Base-by-base conservation (phyloP, 208 protist genomes). In the Hexamita inflata region DNA sequence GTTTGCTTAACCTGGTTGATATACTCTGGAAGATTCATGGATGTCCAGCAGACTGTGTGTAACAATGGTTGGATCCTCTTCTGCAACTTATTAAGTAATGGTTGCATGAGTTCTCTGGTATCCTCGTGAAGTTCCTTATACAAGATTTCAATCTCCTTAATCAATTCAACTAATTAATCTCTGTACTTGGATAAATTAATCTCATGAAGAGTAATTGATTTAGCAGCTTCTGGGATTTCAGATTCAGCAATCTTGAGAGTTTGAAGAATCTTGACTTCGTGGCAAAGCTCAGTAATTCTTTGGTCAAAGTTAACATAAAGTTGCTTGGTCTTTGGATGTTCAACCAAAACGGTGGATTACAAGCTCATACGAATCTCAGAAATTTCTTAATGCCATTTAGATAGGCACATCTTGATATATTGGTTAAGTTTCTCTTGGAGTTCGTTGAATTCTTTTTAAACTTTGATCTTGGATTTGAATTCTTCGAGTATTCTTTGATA, bases 301-400 rank as follows among this genome's bases (percentile, higher is more conserved):
- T 83, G 84, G 84, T 97, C 92, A 82, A 97, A 96, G 89, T 97
- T 97, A 53, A 96, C 93, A 82, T 89, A 94, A 4, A 97, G 85
- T 39, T 89, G 85, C n/a, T 88, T 89, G 41, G 77, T 86, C 59
- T 94, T 87, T 77, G 90, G 89, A 67, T 88, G 68, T 38, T 90
- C 87, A 28, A 96, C 89, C 7, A 97, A 82, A 75, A 96, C 84
- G 29, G 92, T 94, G 38, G 92, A 91, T 75, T 94, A 89, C 64
- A 96, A 86, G n/a, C 90, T 90, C 1, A 83, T 82, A 77, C 91
- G 91, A 78, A 90, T 90, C 35, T 86, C 87, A 73, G 92, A 91
- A 76, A 94, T 91, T 0, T 86, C 90, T 59, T 93, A 85, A 79
- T 29, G 34, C 76, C 76, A 79, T 28, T 2, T 39, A 9, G 39